Conservation (phyloP, 2,329 filamentous ascomycete species). For the Fusarium bactridioides region DNA sequence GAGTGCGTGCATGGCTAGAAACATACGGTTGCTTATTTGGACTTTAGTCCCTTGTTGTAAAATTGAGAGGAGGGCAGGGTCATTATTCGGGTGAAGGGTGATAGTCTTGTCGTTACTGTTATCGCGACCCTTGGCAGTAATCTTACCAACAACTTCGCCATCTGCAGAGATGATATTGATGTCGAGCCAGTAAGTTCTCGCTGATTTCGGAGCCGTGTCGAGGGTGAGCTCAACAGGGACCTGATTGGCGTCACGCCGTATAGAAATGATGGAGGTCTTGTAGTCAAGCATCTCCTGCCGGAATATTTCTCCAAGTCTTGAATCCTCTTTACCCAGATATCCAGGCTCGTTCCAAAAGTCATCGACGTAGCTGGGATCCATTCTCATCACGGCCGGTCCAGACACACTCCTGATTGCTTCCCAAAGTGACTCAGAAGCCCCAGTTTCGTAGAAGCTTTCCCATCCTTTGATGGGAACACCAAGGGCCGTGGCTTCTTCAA, state of each 20-base stretch:
- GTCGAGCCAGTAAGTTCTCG: not conserved
- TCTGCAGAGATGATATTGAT: rapidly evolving
- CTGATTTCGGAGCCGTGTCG: rapidly evolving
- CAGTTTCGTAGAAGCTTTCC: rapidly evolving
- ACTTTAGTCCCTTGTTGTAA: not conserved
- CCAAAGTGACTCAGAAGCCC: not conserved
- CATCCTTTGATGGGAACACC: not conserved
- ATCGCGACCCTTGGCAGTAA: rapidly evolving
- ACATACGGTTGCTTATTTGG: not conserved
- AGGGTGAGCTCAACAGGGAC: rapidly evolving
- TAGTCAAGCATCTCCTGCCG: not conserved
- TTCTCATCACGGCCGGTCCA: rapidly evolving
- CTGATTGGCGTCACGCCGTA: rapidly evolving
- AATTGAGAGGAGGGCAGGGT: rapidly evolving
- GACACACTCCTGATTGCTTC: not conserved
- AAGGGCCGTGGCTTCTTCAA: not conserved
- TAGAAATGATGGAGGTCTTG: rapidly evolving
- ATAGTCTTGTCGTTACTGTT: rapidly evolving
- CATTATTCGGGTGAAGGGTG: rapidly evolving
- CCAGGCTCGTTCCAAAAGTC: not conserved
- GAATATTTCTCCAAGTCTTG: rapidly evolving
- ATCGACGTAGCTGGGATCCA: rapidly evolving
- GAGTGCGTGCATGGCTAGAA: not conserved
- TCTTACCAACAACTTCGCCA: rapidly evolving
- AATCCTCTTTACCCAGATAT: rapidly evolving